Percentiles rank a stretch among this genome's conserved stretches.
Evolutionary conservation across 2,329 filamentous ascomycete genomes (phyloP).

Genomic region (Microascus cirrosus): DNA sequence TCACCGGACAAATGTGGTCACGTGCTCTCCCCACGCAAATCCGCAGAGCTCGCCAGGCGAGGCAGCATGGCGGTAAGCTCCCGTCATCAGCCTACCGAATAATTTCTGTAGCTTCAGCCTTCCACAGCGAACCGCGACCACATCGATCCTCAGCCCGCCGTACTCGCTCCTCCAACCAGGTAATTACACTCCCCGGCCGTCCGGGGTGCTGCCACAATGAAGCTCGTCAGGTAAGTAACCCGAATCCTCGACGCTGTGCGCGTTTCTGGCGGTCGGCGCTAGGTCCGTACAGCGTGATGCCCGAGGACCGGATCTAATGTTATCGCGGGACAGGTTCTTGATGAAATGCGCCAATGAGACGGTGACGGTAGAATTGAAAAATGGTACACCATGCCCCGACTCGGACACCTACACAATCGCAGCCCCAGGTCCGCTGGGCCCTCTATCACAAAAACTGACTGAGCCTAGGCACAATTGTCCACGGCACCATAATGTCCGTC

Average conservation of each 20-base stretch:
- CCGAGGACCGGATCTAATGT: slow-evolving; percentile 1
- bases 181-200: background rate
- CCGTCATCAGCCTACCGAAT: slow-evolving; percentile 1
- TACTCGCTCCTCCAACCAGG: background rate
- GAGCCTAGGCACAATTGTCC: slow-evolving; percentile 78
- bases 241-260: background rate
- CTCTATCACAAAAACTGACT: background rate
- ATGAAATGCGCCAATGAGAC: slow-evolving; percentile 99
- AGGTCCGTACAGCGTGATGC: slow-evolving; percentile 1
- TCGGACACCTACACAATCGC: background rate
- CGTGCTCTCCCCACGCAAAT: background rate
- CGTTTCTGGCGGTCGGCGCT: background rate
- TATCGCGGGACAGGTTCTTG: slow-evolving; percentile 58
- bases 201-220: slow-evolving; percentile 52
- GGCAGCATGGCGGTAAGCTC: slow-evolving; percentile 3
- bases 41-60: background rate
- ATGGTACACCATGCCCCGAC: slow-evolving; percentile 50
- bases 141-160: background rate
- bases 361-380: slow-evolving; percentile 96
- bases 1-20: background rate
- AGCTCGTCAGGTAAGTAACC: slow-evolving; percentile 79
- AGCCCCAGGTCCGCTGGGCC: background rate
- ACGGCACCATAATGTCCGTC: slow-evolving; percentile 93
- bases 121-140: background rate
- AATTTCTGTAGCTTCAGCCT: slow-evolving; percentile 5